Percentiles rank a stretch among this genome's conserved stretches.
Conservation (phyloP, 2,329 filamentous ascomycete species). For the Cyphellophora europaea region DNA sequence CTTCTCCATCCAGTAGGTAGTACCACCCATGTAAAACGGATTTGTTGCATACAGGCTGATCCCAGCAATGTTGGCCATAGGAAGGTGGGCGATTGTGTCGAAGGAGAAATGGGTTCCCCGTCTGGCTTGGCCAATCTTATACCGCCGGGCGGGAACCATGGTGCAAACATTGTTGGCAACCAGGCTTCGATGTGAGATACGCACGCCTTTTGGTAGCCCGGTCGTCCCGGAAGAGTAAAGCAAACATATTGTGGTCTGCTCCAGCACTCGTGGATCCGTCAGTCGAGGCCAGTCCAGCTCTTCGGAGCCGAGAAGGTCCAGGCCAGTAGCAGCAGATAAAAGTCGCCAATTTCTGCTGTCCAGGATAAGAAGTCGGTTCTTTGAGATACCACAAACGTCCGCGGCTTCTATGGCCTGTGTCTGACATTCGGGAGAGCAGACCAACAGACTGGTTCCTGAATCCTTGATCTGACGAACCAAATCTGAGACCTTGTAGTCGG, state of each 20-base stretch:
- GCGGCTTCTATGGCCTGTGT: constrained; percentile 25
- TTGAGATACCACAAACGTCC: constrained; percentile 18
- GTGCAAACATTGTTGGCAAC: constrained; percentile 27
- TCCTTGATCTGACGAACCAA: constrained; percentile 36
- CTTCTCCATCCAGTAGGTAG: constrained; percentile 53
- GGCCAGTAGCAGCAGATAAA: not conserved
- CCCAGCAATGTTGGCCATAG: constrained; percentile 38
- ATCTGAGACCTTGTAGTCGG: constrained; percentile 37
- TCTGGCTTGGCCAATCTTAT: constrained; percentile 1
- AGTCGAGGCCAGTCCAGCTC: constrained; percentile 36
- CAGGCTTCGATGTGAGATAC: constrained; percentile 41
- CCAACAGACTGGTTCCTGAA: constrained; percentile 36
- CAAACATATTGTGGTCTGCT: constrained; percentile 38
- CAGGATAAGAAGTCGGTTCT: constrained; percentile 33
- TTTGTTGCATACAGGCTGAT: constrained; percentile 38
- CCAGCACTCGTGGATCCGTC: constrained; percentile 24
- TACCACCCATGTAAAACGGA: constrained; percentile 36
- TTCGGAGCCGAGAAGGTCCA: constrained; percentile 23
- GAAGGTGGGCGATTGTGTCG: constrained; percentile 35
- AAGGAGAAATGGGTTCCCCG: constrained; percentile 17
- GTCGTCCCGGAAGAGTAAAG: constrained; percentile 51
- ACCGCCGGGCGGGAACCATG: constrained; percentile 6
- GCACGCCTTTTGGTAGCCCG: constrained; percentile 50
- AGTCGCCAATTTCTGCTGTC: constrained; percentile 34
- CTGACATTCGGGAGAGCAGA: constrained; percentile 32